Base-by-base conservation (phyloP, 805 yeast genomes). In the Yarrowia sp. region DNA sequence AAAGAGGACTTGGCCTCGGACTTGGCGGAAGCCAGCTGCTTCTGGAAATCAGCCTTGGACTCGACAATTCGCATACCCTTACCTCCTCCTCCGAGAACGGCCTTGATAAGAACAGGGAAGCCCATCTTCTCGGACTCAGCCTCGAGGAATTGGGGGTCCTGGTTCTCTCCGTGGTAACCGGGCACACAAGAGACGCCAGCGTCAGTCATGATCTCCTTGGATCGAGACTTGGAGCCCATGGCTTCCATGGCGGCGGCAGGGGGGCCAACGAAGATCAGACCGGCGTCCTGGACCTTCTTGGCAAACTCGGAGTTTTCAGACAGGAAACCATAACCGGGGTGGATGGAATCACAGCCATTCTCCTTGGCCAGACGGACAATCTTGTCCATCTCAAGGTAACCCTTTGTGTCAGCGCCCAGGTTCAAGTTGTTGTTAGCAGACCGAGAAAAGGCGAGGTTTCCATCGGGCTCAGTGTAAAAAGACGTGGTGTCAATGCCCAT, bases 81-180 rank as follows among this genome's bases (percentile, higher is more conserved):
- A 69, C 87, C 87, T 69, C 87, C 87, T 55, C 87, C 87, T 69
- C 87, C 87, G 17, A 86, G 84, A 49, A 86, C 85, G 6, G 86
- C 84, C 73, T 84, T 84, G 60, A 84, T 85, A 79, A 84, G 82
- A 15, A 84, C 83, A 12, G 87, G 87, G 71, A 84, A 84, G n/a
- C 71, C 71, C 53, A 75, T 75, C 55, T 73, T 70, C n/a, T 70
- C 70, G 13, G 78, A 77, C 68, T 73, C 68, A 38, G 68, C 60
- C 17, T 71, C 72, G 19, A 75, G 69, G 63, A 72, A 75, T 9
- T 66, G 68, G 9, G 71, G 69, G 44, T 74, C 76, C 69, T 75
- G 77, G 61, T 75, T 75, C 24, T 70, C 61, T 2, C 77, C 77
- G 66, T 75, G 77, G 68, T 74, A 74, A 38, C 78, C 78, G 30